phyloP scores from a whole-genome alignment of 164 flowering plant genomes.

The Vitis amurensis region DNA sequence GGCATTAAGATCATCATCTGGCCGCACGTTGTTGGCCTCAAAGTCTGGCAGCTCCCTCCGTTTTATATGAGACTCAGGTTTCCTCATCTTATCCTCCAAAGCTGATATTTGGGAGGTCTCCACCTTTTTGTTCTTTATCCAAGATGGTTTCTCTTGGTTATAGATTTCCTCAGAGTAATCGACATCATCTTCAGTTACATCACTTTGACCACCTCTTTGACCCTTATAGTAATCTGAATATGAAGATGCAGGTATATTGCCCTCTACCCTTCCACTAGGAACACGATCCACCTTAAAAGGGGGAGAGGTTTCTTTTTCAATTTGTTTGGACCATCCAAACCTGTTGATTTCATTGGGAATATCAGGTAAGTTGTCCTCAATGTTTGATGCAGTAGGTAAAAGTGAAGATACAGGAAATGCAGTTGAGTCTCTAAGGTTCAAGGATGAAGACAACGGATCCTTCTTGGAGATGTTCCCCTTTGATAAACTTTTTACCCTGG shows the following conservation, averaged over 20 bases:
- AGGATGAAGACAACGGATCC: conserved; percentile 41
- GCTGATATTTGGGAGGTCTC: conserved; percentile 27
- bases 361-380: conserved; percentile 37
- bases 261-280: conserved; percentile 47
- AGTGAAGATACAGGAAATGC: conserved; percentile 43
- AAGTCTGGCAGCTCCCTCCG: conserved; percentile 34
- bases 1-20: conserved; percentile 65
- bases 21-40: conserved; percentile 29
- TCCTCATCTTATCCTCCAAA: conserved; percentile 41
- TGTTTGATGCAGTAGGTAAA: conserved; percentile 24
- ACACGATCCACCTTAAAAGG: conserved; percentile 38
- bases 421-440: conserved; percentile 55
- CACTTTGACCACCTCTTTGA: conserved; percentile 30
- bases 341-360: conserved; percentile 36
- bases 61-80: conserved; percentile 34
- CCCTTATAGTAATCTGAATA: conserved; percentile 35
- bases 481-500: conserved; percentile 90
- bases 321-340: conserved; percentile 56
- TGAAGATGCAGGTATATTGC: conserved; percentile 24
- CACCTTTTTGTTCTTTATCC: conserved; percentile 37
- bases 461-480: conserved; percentile 66
- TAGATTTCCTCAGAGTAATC: conserved; percentile 43
- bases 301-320: conserved; percentile 41
- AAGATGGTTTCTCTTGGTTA: conserved; percentile 45
- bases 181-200: conserved; percentile 31